Percentiles rank a stretch among this genome's conserved stretches.
Conservation (phyloP, 345 rosid genomes). For the Hibiscus mutabilis region DNA sequence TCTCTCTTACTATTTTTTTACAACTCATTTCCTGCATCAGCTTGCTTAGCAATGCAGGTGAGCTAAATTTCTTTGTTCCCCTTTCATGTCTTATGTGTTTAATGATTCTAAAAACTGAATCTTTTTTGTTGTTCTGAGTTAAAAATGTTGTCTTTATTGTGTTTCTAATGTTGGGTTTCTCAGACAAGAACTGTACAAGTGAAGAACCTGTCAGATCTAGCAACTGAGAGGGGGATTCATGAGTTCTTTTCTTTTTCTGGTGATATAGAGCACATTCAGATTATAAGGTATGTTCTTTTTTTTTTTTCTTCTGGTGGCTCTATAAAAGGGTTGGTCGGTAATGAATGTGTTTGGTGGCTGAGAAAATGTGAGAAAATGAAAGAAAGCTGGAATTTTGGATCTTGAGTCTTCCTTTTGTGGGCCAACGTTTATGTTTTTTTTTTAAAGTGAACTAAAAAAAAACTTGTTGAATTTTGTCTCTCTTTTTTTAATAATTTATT, state of each 20-base stretch:
- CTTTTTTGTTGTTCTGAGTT: not conserved
- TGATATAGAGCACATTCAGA: slow-evolving; percentile 63
- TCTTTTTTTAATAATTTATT: not conserved
- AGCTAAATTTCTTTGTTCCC: not conserved
- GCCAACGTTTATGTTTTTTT: not conserved
- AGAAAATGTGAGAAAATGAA: slow-evolving; percentile 5
- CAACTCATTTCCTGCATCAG: not conserved
- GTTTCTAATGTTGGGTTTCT: slow-evolving; percentile 1
- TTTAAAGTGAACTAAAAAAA: too few species aligned
- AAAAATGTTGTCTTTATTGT: not conserved
- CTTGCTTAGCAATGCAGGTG: slow-evolving; percentile 4
- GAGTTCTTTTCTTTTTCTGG: slow-evolving; percentile 99
- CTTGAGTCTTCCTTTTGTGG: not conserved
- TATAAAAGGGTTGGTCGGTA: not conserved
- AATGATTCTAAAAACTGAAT: not conserved
- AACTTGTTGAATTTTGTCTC: not conserved
- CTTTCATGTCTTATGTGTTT: not conserved
- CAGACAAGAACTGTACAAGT: slow-evolving; percentile 83
- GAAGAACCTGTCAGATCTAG: slow-evolving; percentile 85
- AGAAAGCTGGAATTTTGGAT: slow-evolving; percentile 1
- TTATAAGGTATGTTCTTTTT: slow-evolving; percentile 37
- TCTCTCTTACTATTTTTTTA: not conserved
- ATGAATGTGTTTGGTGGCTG: slow-evolving; percentile 16
- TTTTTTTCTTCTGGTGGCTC: not conserved
- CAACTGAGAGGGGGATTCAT: slow-evolving; percentile 86